A percentile compares a stretch with the other conserved stretches of the same genome.
Conservation (phyloP, 1,284 basidiomycete genomes). For the Ceratobasidium sp. region DNA sequence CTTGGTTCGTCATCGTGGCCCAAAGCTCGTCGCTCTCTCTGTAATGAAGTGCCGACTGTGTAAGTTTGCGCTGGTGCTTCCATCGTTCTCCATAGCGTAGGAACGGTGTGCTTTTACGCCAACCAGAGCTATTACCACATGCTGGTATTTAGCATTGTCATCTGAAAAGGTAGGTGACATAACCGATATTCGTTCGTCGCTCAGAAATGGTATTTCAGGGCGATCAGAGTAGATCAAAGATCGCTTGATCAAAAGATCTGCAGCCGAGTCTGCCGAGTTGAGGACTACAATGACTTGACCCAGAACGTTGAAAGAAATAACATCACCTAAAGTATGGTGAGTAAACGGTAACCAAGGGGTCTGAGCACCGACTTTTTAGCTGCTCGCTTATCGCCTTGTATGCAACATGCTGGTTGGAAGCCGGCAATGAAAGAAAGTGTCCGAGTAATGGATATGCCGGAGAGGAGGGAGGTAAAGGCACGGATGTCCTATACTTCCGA, state of each 20-base stretch:
- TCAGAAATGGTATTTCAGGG: constrained; percentile 28
- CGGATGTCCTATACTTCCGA: neutral
- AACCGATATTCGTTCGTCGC: constrained; percentile 5
- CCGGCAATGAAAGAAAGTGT: neutral
- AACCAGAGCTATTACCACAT: constrained; percentile 11
- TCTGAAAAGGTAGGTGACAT: too few species aligned
- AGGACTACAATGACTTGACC: constrained; percentile 45
- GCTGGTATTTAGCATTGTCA: too few species aligned
- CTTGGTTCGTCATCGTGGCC: constrained; percentile 16
- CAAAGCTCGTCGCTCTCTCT: neutral
- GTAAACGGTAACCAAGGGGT: neutral
- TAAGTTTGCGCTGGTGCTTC: constrained; percentile 21
- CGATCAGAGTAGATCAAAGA: constrained; percentile 44
- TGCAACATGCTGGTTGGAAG: constrained; percentile 4
- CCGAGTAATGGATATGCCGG: neutral
- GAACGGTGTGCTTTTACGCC: constrained; percentile 8
- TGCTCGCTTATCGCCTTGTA: constrained; percentile 12
- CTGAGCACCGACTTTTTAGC: neutral
- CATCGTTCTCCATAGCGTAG: constrained; percentile 16
- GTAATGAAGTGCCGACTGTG: constrained; percentile 19
- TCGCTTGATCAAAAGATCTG: constrained; percentile 47
- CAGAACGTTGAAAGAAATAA: constrained; percentile 24
- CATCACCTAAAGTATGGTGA: constrained; percentile 12
- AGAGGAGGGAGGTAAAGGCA: constrained; percentile 9
- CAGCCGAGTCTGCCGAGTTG: constrained; percentile 44